Percentiles rank a stretch among this genome's conserved stretches.
These are phyloP conservation scores for Laguncularia racemosa DNA, from an alignment of 345 rosid species.

Conservation along the genomic window DNA sequence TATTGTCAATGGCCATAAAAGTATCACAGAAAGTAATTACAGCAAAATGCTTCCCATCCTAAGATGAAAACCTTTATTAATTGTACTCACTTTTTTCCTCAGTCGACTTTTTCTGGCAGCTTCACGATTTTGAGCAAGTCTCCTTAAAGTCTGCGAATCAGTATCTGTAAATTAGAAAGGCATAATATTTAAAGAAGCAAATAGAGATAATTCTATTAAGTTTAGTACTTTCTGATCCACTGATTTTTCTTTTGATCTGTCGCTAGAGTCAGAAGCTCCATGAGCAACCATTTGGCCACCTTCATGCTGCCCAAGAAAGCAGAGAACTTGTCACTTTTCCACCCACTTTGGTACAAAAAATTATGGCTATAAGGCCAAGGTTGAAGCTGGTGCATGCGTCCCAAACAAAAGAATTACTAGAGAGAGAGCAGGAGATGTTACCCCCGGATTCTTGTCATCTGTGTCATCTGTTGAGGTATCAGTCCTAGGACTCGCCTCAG, in stretches of 20 bases:
- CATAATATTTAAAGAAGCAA: background rate
- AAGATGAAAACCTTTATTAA: background rate
- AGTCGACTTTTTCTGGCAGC: constrained; percentile 96
- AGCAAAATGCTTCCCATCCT: background rate
- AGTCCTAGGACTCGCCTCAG: constrained; percentile 82
- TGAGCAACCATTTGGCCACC: constrained; percentile 39
- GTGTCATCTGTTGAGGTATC: constrained; percentile 85
- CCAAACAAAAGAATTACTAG: background rate
- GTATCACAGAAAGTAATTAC: too few species aligned
- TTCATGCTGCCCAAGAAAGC: constrained; percentile 50
- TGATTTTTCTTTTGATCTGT: constrained; percentile 77
- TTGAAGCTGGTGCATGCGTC: background rate
- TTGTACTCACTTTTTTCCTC: constrained; percentile 67
- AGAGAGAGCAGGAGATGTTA: constrained; percentile 12
- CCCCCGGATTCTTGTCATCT: constrained; percentile 78
- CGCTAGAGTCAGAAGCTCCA: constrained; percentile 76
- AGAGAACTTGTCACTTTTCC: constrained; percentile 6
- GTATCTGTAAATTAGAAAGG: constrained; percentile 5
- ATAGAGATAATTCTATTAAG: constrained; percentile 2
- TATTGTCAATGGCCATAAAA: too few species aligned
- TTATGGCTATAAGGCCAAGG: background rate
- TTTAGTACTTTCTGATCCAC: constrained; percentile 71
- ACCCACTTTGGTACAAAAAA: constrained; percentile 1
- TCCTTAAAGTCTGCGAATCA: constrained; percentile 60
- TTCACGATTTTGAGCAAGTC: constrained; percentile 99